phyloP scores from a whole-genome alignment of 2,329 filamentous ascomycete species.

The Fusarium sp. region DNA sequence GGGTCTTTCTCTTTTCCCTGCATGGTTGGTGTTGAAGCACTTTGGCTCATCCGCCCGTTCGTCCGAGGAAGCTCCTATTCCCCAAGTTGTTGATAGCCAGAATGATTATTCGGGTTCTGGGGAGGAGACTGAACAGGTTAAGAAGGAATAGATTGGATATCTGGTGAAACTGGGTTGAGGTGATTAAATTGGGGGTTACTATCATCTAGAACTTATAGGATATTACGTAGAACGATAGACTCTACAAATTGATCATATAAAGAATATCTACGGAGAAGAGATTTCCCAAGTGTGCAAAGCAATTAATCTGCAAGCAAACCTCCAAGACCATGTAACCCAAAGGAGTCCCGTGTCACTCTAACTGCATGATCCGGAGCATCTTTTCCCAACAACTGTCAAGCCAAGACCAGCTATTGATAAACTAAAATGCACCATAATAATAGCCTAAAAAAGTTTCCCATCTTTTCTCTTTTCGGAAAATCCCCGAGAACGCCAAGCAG shows the following conservation, averaged over 20 bases:
- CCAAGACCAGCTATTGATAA: neutral
- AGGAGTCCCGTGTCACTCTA: too few relatives aligned
- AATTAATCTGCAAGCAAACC: neutral
- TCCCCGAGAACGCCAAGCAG: neutral
- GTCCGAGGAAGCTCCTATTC: slow-evolving; percentile 4
- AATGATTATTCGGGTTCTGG: slow-evolving; percentile 30
- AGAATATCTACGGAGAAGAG: neutral
- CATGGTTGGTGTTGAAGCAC: slow-evolving; percentile 72
- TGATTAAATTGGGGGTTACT: too few relatives aligned
- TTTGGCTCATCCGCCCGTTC: slow-evolving; percentile 27
- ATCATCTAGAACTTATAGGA: neutral
- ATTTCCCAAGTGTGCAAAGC: rapidly evolving
- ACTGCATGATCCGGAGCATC: too few relatives aligned
- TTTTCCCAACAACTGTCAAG: neutral
- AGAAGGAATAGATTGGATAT: slow-evolving; percentile 11
- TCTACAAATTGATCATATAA: neutral
- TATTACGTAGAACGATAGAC: neutral
- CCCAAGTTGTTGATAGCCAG: slow-evolving; percentile 18
- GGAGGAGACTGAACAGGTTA: slow-evolving; percentile 32
- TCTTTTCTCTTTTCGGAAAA: neutral
- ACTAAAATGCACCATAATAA: neutral
- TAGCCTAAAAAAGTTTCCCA: neutral
- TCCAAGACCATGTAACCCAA: neutral
- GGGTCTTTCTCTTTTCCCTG: slow-evolving; percentile 71
- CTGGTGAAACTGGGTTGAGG: too few relatives aligned